These are phyloP conservation scores for Populus ilicifolia DNA, from an alignment of 345 rosid species.

Conservation along the genomic window DNA sequence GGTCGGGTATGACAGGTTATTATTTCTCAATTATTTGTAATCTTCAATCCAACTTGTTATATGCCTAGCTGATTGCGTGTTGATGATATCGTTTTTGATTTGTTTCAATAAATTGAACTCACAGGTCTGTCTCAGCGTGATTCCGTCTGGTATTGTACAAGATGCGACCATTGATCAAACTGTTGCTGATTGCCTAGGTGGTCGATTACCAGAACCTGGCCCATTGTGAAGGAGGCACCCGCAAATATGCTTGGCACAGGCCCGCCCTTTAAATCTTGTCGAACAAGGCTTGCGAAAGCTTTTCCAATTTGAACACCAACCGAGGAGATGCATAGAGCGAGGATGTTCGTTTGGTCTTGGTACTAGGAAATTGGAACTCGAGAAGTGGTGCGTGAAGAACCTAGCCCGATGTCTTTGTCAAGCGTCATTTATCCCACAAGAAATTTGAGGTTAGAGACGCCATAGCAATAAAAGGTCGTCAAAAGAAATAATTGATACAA, in stretches of 20 bases:
- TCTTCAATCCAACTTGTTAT: background rate
- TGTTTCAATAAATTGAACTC: background rate
- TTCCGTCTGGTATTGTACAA: background rate
- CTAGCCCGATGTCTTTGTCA: background rate
- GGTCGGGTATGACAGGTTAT: background rate
- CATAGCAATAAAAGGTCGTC: too few species aligned
- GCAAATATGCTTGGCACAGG: background rate
- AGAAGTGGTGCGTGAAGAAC: background rate
- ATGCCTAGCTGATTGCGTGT: background rate
- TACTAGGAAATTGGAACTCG: background rate
- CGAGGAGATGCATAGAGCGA: background rate
- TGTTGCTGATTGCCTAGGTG: background rate
- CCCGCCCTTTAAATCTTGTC: too few species aligned
- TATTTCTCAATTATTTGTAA: background rate
- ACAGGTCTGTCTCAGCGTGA: background rate
- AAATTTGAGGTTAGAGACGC: too few species aligned
- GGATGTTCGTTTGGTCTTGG: background rate
- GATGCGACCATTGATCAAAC: too few species aligned
- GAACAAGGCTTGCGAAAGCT: background rate
- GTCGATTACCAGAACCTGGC: background rate
- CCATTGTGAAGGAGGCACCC: background rate
- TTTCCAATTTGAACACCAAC: background rate
- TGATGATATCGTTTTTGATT: too few species aligned
- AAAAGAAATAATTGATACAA: too few species aligned
- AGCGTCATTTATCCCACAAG: background rate